Evolutionary conservation across 2,329 filamentous ascomycete species (phyloP).

Genomic region (Colletotrichum agaves): DNA sequence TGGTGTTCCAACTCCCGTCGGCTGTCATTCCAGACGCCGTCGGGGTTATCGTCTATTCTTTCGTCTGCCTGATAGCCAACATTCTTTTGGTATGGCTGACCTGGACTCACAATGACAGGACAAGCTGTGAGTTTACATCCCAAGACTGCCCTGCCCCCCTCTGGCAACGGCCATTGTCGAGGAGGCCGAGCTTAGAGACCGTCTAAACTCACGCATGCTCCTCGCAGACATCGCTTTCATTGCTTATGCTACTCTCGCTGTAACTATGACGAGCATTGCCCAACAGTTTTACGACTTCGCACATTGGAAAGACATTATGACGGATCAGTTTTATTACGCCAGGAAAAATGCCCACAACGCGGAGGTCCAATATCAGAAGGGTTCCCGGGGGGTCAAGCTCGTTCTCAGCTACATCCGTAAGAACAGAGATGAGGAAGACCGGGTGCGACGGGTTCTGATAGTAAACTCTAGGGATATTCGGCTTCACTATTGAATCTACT

Average conservation of each 20-base stretch:
- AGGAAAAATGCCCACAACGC: conserved; percentile 28
- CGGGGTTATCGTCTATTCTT: conserved; percentile 28
- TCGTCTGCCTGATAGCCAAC: conserved; percentile 31
- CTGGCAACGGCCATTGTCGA: neutral
- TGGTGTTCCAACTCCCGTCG: conserved; percentile 36
- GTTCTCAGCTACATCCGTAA: conserved; percentile 29
- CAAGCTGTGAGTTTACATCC: conserved; percentile 24
- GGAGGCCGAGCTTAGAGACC: neutral
- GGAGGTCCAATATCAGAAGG: conserved; percentile 28
- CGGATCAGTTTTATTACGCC: conserved; percentile 30
- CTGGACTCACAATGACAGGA: conserved; percentile 33
- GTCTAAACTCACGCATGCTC: neutral
- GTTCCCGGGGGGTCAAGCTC: conserved; percentile 30
- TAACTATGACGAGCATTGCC: conserved; percentile 23
- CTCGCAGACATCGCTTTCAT: conserved; percentile 32
- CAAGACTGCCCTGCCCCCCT: neutral
- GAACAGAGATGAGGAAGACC: neutral
- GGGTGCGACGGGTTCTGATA: neutral
- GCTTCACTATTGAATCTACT: conserved; percentile 26
- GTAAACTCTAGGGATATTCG: conserved; percentile 5
- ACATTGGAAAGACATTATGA: conserved; percentile 28
- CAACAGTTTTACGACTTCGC: conserved; percentile 33
- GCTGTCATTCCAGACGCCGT: conserved; percentile 25
- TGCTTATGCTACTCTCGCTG: conserved; percentile 22
- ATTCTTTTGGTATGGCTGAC: conserved; percentile 28